phyloP scores from a whole-genome alignment of 768 basidiomycete species.

The Phanerochaete carnosa region DNA sequence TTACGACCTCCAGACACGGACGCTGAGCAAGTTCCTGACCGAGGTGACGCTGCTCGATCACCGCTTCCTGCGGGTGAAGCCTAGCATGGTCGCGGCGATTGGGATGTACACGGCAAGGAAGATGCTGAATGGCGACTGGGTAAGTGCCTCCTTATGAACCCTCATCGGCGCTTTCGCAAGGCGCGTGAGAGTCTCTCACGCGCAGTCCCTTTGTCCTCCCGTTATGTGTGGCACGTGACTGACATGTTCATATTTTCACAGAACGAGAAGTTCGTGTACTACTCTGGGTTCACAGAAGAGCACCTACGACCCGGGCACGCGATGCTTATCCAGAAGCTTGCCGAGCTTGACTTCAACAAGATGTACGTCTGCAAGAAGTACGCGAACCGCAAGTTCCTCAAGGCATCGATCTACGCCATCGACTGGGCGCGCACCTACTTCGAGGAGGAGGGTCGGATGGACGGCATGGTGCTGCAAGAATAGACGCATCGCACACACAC shows the following conservation, averaged over 20 bases:
- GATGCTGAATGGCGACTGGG: slow-evolving; percentile 97
- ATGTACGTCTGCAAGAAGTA: slow-evolving; percentile 96
- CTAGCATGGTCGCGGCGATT: slow-evolving; percentile 90
- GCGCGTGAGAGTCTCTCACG: slow-evolving; percentile 14
- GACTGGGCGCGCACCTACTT: slow-evolving; percentile 64
- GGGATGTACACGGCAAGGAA: slow-evolving; percentile 94
- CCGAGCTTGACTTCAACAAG: slow-evolving; percentile 73
- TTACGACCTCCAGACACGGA: slow-evolving; percentile 97
- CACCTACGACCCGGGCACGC: slow-evolving; percentile 81
- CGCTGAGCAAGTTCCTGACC: slow-evolving; percentile 94
- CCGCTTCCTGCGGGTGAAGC: slow-evolving; percentile 90
- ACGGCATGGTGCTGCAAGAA: slow-evolving; percentile 46
- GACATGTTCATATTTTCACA: slow-evolving; percentile 34
- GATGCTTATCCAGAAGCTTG: slow-evolving; percentile 79
- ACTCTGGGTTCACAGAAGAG: slow-evolving; percentile 88
- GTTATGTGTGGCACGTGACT: slow-evolving; percentile 30
- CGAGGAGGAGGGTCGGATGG: slow-evolving; percentile 32
- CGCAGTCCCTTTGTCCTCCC: slow-evolving; percentile 12
- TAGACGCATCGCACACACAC: slow-evolving; percentile 18
- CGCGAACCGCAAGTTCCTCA: slow-evolving; percentile 95
- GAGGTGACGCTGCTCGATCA: slow-evolving; percentile 94
- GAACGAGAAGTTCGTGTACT: slow-evolving; percentile 89
- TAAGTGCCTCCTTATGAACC: slow-evolving; percentile 44
- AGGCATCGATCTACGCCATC: slow-evolving; percentile 77
- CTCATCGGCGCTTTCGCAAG: slow-evolving; percentile 12